Conservation (phyloP, 352 stramenopile species). For the Pythium volutum region DNA sequence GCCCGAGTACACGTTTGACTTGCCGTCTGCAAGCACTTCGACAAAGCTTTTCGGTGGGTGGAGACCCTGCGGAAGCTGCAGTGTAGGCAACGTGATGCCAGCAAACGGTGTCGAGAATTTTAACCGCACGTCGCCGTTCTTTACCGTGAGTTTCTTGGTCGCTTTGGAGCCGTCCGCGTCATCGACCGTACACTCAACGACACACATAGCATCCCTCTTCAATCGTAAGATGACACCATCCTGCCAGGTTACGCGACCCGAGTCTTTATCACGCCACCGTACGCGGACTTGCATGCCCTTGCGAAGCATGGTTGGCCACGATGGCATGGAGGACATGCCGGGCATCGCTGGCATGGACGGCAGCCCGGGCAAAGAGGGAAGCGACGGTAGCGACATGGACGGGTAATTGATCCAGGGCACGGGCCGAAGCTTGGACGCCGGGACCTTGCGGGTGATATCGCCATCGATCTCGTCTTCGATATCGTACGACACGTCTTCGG, state of each 20-base stretch:
- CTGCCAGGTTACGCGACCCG: slow-evolving; percentile 29
- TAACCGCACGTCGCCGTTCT: slow-evolving; percentile 45
- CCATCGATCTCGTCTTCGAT: slow-evolving; percentile 56
- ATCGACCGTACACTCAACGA: slow-evolving; percentile 34
- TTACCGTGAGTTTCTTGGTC: slow-evolving; percentile 32
- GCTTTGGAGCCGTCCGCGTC: slow-evolving; percentile 31
- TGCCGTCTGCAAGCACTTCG: slow-evolving; percentile 38
- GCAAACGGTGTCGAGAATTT: slow-evolving; percentile 36
- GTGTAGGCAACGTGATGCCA: slow-evolving; percentile 25
- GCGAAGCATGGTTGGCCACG: slow-evolving; percentile 33
- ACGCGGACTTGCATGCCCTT: slow-evolving; percentile 56
- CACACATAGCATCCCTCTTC: slow-evolving; percentile 43
- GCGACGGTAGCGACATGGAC: slow-evolving; percentile 10
- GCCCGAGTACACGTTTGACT: slow-evolving; percentile 44
- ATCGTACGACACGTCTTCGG: slow-evolving; percentile 31
- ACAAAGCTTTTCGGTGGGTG: slow-evolving; percentile 44
- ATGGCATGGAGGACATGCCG: slow-evolving; percentile 16
- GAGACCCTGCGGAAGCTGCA: slow-evolving; percentile 26
- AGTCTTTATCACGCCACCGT: slow-evolving; percentile 23
- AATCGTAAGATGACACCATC: slow-evolving; percentile 47
- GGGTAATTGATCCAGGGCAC: slow-evolving; percentile 49
- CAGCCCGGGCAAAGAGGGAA: slow-evolving; percentile 19
- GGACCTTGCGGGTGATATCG: slow-evolving; percentile 37
- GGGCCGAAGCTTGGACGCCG: slow-evolving; percentile 36
- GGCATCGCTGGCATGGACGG: slow-evolving; percentile 24